Percentiles rank a stretch among this genome's conserved stretches.
Evolutionary conservation across 1,139 yeast species (phyloP).

Genomic region (Sugiyamaella novakii): DNA sequence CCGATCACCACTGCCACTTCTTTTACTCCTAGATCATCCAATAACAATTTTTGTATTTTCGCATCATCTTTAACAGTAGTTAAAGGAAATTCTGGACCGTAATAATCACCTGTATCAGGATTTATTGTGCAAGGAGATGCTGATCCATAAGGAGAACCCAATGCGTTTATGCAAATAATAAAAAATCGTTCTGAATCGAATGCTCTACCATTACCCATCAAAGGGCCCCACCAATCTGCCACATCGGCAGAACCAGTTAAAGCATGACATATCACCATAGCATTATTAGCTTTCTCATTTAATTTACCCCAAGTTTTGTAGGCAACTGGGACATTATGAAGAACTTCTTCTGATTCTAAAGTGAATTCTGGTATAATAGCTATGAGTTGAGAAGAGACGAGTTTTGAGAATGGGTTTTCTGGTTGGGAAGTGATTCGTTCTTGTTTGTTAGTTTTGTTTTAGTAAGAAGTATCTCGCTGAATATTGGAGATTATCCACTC

Average conservation of each 20-base stretch:
- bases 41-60: conserved; percentile 68
- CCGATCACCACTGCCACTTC: conserved; percentile 86
- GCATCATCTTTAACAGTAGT: conserved; percentile 92
- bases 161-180: conserved; percentile 80
- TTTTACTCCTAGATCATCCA: conserved; percentile 71
- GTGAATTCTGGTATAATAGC: conserved; percentile 75
- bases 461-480: too few species aligned
- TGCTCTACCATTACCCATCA: conserved; percentile 81
- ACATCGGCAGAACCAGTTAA: conserved; percentile 95
- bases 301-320: conserved; percentile 94
- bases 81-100: conserved; percentile 94
- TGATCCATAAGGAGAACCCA: conserved; percentile 96
- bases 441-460: conserved; percentile 21
- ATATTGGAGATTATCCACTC: too few species aligned
- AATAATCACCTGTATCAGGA: conserved; percentile 68
- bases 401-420: conserved; percentile 67
- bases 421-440: conserved; percentile 49
- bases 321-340: conserved; percentile 82
- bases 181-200: conserved; percentile 89
- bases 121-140: conserved; percentile 86
- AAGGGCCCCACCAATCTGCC: conserved; percentile 98
- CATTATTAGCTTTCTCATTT: conserved; percentile 67
- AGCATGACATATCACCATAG: conserved; percentile 89
- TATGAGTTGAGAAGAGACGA: conserved; percentile 80
- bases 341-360: conserved; percentile 80